phyloP scores from a whole-genome alignment of 768 basidiomycete genomes.

The Calocera viscosa region DNA sequence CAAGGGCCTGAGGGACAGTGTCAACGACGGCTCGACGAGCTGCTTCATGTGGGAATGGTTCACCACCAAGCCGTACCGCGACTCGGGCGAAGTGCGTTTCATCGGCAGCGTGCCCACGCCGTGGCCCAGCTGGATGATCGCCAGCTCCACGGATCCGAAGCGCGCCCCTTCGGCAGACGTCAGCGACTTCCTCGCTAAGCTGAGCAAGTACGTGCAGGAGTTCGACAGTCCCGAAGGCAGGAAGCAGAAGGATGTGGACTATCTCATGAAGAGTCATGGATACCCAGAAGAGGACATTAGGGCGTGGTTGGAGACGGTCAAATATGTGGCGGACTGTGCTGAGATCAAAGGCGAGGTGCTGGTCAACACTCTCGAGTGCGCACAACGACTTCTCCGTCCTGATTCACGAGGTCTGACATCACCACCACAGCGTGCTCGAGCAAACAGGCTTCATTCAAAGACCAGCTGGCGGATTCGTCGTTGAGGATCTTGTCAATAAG shows the following conservation, averaged over 20 bases:
- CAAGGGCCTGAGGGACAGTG: constrained; percentile 66
- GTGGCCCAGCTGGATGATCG: constrained; percentile 96
- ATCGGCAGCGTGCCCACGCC: constrained; percentile 81
- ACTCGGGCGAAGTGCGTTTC: constrained; percentile 68
- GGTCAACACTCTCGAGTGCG: constrained; percentile 55
- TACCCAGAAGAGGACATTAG: constrained; percentile 73
- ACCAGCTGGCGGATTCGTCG: constrained; percentile 40
- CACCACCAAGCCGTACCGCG: constrained; percentile 67
- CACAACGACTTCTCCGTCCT: constrained; percentile 7
- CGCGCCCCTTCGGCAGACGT: constrained; percentile 43
- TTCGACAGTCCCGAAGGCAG: constrained; percentile 55
- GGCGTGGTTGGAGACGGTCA: constrained; percentile 76
- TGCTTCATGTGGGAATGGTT: constrained; percentile 97
- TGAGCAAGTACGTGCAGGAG: constrained; percentile 50
- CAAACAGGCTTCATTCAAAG: constrained; percentile 61
- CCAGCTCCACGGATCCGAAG: constrained; percentile 56
- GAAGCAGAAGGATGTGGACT: constrained; percentile 49
- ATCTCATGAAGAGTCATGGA: constrained; percentile 65
- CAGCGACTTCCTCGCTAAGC: constrained; percentile 44
- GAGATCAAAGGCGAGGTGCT: constrained; percentile 55
- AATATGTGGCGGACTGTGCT: constrained; percentile 55
- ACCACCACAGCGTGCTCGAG: constrained; percentile 46
- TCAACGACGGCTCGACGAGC: constrained; percentile 77
- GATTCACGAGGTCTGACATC: constrained; percentile 9
- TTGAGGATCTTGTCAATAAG: constrained; percentile 45